Evolutionary conservation across 208 protist genomes (phyloP), one percentile per base, ranked within the genome.

Genomic region (Leishmania amazonensis): DNA sequence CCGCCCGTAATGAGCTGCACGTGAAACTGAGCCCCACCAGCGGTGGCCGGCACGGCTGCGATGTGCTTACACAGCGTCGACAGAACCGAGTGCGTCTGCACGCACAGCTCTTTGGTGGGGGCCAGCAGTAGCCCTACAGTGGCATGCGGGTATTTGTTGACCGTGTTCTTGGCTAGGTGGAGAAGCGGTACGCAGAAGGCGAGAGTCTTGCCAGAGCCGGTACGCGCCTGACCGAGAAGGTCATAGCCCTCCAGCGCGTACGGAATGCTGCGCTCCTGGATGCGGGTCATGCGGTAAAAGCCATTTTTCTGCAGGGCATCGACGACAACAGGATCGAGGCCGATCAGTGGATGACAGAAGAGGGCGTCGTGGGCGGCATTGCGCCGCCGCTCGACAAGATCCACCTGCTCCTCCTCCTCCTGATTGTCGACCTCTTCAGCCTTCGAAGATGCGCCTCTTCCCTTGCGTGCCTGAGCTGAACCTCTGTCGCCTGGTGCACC

Each of bases 111-210:
- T 78, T 98, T 96, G 0, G 97, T 99, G 42, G 97, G 97, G 24
- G 96, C 94, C 0, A 99, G 83, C 40, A 98, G 54, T 40, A 99
- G 86, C 47, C 90, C 94, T 19, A 94, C 83, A 31, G 90, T 95
- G 31, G 81, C 76, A 58, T 87, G 73, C 4, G 94, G 94, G 40
- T 86, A 79, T 58, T 95, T 81, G 40, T 64, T 62, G 15, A 92
- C 76, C 13, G 92, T 78, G 73, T 85, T 83, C 72, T 94, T 83
- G 38, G 93, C 84, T 28, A 84, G 81, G 68, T 99, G 96, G 8
- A 99, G 86, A 21, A 99, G 95, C 8, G 98, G 97, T 19, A 99
- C 85, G 71, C 91, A 96, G 81, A 99, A 99, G 60, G 96, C 95
- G 35, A 99, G 91, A 8, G 98, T 99, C 80, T 99, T 99, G 72